Base-by-base conservation (phyloP, 768 basidiomycete species). In the Psilocybe sp. region DNA sequence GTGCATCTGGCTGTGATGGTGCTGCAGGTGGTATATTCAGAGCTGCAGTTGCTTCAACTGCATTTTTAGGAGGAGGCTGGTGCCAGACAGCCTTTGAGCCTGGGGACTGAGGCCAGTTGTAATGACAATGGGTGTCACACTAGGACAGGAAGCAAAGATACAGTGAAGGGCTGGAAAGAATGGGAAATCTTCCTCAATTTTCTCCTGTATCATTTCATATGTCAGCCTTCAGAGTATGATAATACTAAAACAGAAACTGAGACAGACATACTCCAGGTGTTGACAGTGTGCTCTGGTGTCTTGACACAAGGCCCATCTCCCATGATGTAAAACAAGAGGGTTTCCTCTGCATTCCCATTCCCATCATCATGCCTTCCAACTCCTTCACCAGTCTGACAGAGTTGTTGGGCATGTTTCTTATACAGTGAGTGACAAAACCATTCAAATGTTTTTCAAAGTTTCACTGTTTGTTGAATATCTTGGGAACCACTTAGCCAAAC, bases 91-190 rank as follows among this genome's bases (percentile, higher is more conserved):
- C 60, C 38, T 55, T 40, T 1, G 18, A 42, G 3, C 66, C 66
- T 35, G 49, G 1, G 66, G 66, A 10, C 66, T 61, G 33, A 66
- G 42, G 6, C 53, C 61, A 49, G 67, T 69, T 1, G 61, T 64
- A 8, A 67, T 28, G 15, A 48, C 55, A 54, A 62, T 59, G 6
- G 65, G 65, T 1, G 44, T 58, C 10, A 59, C 55, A 53, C 62
- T 69, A 0, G 64, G 63, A 16, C 60, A 55, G 6, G 54, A 35
- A 5, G 45, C 49, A 40, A 64, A 51, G 42, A 51, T 28, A 31
- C 32, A n/a, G 44, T 57, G 56, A 18, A 61, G 37, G 16, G 15
- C 12, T 41, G 59, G 52, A 43, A 66, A 66, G 44, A 58, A 63
- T 1, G 46, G 39, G 16, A 58, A 67, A 7, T 57, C 51, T 33